Base-by-base conservation (phyloP, 305 asterid genomes). In the Solanum hybrid region DNA sequence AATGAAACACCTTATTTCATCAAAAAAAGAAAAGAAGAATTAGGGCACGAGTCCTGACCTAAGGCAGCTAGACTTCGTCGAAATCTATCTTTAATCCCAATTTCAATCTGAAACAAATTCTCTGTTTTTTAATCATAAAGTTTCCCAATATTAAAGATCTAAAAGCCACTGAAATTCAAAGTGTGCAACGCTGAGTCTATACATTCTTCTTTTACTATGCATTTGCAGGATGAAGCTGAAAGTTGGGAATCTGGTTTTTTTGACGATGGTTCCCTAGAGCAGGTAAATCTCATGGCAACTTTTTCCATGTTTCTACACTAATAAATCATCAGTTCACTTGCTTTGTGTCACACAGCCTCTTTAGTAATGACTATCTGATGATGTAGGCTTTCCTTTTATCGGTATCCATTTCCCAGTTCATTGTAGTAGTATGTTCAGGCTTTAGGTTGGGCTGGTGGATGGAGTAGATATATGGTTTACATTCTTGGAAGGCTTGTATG, bases 211-310 rank as follows among this genome's bases (percentile, higher is more conserved):
- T 57, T 85, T 83, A 67, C 36, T 76, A 40, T 75, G 36, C 24
- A 16, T 89, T 89, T 94, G 95, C 96, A 97, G 99, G 99, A 95
- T 90, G 99, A 97, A 76, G 90, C 94, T 91, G 99, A 97, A 90
- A 91, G 97, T n/a, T 95, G 98, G 98, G 99, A 96, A 91, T 93
- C 89, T 82, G 91, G 92, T 93, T 91, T 93, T 76, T 83, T 89
- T 84, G 96, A 93, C 34, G 89, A 92, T 90, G 95, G 89, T 92
- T 92, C 89, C 73, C 84, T 92, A n/a, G 93, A 93, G 89, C 95
- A 96, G 98, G 96, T 97, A 95, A 89, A 92, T 89, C 64, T 79
- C 82, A 79, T 87, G 57, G 76, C 89, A 26, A 29, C 33, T 36
- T n/a, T 89, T 84, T 76, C 26, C 84, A 73, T 39, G 71, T 87